Conservation (phyloP, 305 asterid genomes). For the Fraxinus latifolia region DNA sequence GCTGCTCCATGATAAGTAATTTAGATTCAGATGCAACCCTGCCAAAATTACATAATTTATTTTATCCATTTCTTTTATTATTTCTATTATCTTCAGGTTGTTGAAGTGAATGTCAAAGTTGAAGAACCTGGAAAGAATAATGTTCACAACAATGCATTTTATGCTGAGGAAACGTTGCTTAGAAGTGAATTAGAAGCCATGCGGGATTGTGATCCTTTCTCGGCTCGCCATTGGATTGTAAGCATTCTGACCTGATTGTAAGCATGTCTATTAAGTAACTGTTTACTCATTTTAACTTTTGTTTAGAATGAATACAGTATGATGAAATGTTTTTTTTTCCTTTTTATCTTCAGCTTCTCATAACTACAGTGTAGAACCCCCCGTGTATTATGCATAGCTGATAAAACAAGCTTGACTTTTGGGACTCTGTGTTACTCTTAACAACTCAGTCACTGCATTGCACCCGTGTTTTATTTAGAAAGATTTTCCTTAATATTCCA, state of each 20-base stretch:
- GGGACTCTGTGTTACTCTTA: not conserved
- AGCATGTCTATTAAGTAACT: slow-evolving; percentile 4
- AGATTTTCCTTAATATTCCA: not conserved
- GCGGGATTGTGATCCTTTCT: slow-evolving; percentile 90
- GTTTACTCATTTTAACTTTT: not conserved
- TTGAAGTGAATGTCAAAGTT: slow-evolving; percentile 83
- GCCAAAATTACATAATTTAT: slow-evolving; percentile 14
- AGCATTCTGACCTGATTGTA: slow-evolving; percentile 30
- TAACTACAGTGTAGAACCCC: not conserved
- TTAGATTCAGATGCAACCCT: slow-evolving; percentile 8
- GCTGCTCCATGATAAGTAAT: slow-evolving; percentile 9
- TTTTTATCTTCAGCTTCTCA: not conserved
- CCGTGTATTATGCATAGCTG: not conserved
- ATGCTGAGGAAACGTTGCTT: slow-evolving; percentile 83
- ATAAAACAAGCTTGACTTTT: not conserved
- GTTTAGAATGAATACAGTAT: not conserved
- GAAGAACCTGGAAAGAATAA: slow-evolving; percentile 89
- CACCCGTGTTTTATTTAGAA: not conserved
- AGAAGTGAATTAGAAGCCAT: slow-evolving; percentile 83
- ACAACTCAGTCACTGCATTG: not conserved
- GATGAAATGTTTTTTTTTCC: not conserved
- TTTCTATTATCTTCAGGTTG: slow-evolving; percentile 51
- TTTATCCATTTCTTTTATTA: slow-evolving; percentile 10
- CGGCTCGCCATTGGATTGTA: slow-evolving; percentile 98
- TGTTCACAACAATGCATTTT: slow-evolving; percentile 88